Conservation (phyloP, 768 basidiomycete species). For the Suillus sp. region DNA sequence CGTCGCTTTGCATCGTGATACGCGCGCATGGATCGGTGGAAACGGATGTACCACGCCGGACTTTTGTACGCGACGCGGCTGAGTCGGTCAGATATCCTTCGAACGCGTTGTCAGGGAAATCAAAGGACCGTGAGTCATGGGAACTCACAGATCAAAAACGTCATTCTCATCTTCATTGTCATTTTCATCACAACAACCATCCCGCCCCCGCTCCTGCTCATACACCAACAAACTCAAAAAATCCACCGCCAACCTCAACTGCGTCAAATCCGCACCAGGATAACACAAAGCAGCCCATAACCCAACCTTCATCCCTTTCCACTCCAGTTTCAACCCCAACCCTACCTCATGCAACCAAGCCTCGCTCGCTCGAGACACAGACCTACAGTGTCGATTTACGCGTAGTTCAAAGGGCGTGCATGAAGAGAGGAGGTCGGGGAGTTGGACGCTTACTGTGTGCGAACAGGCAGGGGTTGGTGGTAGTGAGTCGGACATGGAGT, state of each 20-base stretch:
- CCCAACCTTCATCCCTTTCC: conserved; percentile 42
- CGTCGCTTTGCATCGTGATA: conserved; percentile 37
- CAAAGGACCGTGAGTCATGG: neutral
- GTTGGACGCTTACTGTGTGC: conserved; percentile 29
- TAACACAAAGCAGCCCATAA: conserved; percentile 61
- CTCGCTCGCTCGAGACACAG: conserved; percentile 32
- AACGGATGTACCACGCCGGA: conserved; percentile 44
- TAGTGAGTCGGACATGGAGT: neutral
- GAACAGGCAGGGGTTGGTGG: neutral
- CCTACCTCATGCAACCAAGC: conserved; percentile 29
- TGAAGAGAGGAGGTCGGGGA: conserved; percentile 30
- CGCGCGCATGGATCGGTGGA: conserved; percentile 38
- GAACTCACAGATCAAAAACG: conserved; percentile 28
- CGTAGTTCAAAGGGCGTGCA: conserved; percentile 31
- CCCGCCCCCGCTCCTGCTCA: conserved; percentile 17
- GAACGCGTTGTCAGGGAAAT: conserved; percentile 9
- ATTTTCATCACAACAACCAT: conserved; percentile 13
- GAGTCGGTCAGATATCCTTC: conserved; percentile 43
- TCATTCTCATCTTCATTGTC: conserved; percentile 16
- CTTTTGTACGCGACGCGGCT: conserved; percentile 37
- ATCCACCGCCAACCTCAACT: conserved; percentile 54
- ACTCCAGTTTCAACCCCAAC: conserved; percentile 25
- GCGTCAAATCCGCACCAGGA: conserved; percentile 57
- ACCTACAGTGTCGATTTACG: conserved; percentile 31
- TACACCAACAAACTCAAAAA: conserved; percentile 47